Evolutionary conservation across 805 yeast species (phyloP), one percentile per base, ranked within the genome.

Genomic region (Scheffersomyces stipitis): DNA sequence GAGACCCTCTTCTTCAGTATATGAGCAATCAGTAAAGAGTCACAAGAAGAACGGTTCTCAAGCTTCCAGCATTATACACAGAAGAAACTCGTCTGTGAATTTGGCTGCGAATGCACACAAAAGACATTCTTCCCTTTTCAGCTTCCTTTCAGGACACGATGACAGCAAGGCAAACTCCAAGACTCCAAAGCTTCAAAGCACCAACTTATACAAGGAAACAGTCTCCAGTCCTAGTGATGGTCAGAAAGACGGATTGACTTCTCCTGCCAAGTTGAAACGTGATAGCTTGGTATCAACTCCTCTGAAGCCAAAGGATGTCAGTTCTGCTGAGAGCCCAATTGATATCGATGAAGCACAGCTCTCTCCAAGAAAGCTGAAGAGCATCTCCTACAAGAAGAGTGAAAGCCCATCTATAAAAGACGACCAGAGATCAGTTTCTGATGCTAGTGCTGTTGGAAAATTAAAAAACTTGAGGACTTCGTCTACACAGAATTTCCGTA

Each of bases 51-150:
- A 68, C 24, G 50, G 64, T 1, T 75, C 81, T 0, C 76, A 72
- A 27, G 26, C 46, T 7, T 51, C 60, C 1, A 48, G 44, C 13
- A 20, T 39, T 15, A 58, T 56, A 31, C 58, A 59, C 31, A 53
- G 63, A 29, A 46, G 66, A 24, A 54, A 54, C 10, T 58, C 68
- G 0, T 57, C 69, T 0, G 54, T 40, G 3, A n/a, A n/a, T n/a
- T n/a, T n/a, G n/a, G n/a, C n/a, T n/a, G 42, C 50, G 9, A 48
- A 60, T 4, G 52, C 48, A 24, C 85, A 80, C 51, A 75, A 76
- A 49, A 72, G 86, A 43, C 80, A 78, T 41, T 78, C 85, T 0
- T 80, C 86, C 0, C 60, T 81, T 26, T 70, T 80, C 40, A 74
- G 78, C 35, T 80, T 76, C 44, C 54, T 76, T 30, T 59, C 71